Evolutionary conservation across 2,329 filamentous ascomycete genomes (phyloP), one percentile per base, ranked within the genome.

Genomic region (Clarireedia hainanense): DNA sequence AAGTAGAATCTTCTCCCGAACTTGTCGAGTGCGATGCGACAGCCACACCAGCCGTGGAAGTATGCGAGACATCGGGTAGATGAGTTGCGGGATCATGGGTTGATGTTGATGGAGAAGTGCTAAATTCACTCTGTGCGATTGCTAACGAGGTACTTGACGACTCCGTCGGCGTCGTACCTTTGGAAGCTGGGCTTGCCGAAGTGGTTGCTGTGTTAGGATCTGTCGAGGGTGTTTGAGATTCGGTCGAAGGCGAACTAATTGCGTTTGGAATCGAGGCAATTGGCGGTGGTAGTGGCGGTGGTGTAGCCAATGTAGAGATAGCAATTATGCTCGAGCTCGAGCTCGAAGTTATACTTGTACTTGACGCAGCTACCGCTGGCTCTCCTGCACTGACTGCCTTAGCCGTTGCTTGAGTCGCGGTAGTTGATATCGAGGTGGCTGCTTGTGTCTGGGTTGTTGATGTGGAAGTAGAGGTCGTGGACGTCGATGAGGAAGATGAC

Each of bases 401-500:
- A 55, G 59, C 54, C 56, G 61, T 52, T 63, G 67, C 76, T 51
- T 77, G 77, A 60, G 80, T 71, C 58, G 75, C 77, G 63, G 78
- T 81, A 70, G 60, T 59, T 14, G 57, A 53, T 24, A 49, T 55
- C 37, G 65, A 53, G 37, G 57, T 50, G 24, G 62, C 54, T 42
- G 20, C 27, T 14, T 40, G 48, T 20, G 26, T 20, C 27, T 26
- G 43, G 20, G 12, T 48, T 58, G 56, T 55, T 23, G 56, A 46
- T 34, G 56, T 46, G 6, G 39, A 46, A 15, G 17, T 10, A 5
- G 51, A 47, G 5, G 37, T n/a, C 5, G 37, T 40, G 3, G 37
- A 40, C 6, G 37, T 6, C 14, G 37, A 40, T 15, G 37, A 40
- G 37, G 37, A 14, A 20, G 20, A 20, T 15, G 37, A 17, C 1